Conservation (phyloP, 257 asterid genomes). For the Lycium barbarum region DNA sequence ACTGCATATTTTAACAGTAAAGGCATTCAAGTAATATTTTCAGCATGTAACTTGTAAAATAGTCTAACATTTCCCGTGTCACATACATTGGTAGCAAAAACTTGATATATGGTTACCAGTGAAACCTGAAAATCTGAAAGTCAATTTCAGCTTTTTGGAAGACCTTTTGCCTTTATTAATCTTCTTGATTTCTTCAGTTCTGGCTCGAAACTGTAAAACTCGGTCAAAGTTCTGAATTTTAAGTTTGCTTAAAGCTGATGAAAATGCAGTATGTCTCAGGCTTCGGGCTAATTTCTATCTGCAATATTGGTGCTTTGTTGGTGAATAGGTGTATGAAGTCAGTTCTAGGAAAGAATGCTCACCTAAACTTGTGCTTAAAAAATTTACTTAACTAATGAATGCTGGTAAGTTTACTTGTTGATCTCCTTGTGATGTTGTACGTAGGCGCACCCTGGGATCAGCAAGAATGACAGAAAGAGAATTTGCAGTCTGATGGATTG, state of each 20-base stretch:
- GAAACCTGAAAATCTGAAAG: not conserved
- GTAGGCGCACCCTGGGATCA: conserved; percentile 84
- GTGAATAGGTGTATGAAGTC: not conserved
- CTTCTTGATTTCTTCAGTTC: not conserved
- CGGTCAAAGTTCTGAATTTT: not conserved
- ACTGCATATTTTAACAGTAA: not conserved
- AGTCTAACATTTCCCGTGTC: not conserved
- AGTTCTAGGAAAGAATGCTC: not conserved
- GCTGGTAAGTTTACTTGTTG: not conserved
- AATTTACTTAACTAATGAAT: not conserved
- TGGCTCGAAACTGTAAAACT: not conserved
- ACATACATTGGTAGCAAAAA: not conserved
- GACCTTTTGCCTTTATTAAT: not conserved
- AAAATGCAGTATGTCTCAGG: not conserved
- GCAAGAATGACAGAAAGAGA: conserved; percentile 82
- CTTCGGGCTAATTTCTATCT: not conserved
- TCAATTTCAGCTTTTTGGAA: not conserved
- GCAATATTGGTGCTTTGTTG: not conserved
- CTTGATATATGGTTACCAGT: not conserved
- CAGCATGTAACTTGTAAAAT: not conserved
- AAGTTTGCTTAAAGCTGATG: not conserved
- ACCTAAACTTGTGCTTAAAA: not conserved
- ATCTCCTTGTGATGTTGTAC: conserved; percentile 18
- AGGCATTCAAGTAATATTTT: not conserved
- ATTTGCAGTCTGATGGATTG: conserved; percentile 87